phyloP scores from a whole-genome alignment of 2,329 filamentous ascomycete species.

The Ophidiomyces ophidiicola region DNA sequence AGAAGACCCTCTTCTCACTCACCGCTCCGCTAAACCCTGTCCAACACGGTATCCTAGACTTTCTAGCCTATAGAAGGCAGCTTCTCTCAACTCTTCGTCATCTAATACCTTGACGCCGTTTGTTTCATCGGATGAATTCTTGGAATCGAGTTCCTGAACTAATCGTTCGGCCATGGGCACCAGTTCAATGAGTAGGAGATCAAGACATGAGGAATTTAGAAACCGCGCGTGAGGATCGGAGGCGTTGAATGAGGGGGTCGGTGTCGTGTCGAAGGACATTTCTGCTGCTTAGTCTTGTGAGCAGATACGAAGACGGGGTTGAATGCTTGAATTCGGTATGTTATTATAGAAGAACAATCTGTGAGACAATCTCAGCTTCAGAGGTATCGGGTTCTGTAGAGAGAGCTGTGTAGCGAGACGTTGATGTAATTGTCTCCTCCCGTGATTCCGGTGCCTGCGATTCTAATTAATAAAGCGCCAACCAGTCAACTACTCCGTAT shows the following conservation, averaged over 20 bases:
- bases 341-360: too few relatives aligned
- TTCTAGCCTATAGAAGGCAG: constrained; percentile 75
- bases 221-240: constrained; percentile 64
- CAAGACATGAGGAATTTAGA: constrained; percentile 73
- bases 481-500: too few relatives aligned
- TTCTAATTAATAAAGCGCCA: too few relatives aligned
- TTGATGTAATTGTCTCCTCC: too few relatives aligned
- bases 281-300: constrained; percentile 3
- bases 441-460: too few relatives aligned
- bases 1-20: constrained; percentile 8
- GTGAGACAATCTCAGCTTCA: too few relatives aligned
- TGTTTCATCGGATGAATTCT: constrained; percentile 17
- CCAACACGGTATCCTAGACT: constrained; percentile 81
- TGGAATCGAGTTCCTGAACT: constrained; percentile 50
- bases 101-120: constrained; percentile 23
- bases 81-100: constrained; percentile 68
- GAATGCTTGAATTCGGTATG: too few relatives aligned
- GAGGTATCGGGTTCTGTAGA: too few relatives aligned
- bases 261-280: constrained; percentile 60
- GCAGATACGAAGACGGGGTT: background rate
- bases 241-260: constrained; percentile 56
- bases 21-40: constrained; percentile 84
- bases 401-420: too few relatives aligned
- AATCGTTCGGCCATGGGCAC: constrained; percentile 88
- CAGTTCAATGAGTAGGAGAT: constrained; percentile 91